Percentiles rank a stretch among this genome's conserved stretches.
Conservation (phyloP, 345 rosid species). For the Rhodamnia argentea region DNA sequence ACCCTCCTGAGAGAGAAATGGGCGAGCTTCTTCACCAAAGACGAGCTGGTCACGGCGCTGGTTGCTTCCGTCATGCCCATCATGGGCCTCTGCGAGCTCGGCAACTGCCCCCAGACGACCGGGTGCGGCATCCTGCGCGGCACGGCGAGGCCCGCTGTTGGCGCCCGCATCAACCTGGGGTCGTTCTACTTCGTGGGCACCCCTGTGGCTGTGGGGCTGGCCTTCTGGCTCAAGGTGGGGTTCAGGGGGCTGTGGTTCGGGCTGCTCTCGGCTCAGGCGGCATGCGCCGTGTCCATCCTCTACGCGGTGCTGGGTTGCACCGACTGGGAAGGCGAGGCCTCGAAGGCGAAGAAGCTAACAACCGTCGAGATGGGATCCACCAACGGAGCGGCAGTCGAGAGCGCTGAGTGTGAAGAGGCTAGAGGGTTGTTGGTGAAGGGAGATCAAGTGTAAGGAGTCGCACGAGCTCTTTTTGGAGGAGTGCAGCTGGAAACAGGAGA, state of each 20-base stretch:
- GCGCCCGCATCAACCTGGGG: conserved; percentile 73
- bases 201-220: conserved; percentile 82
- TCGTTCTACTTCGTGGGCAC: conserved; percentile 94
- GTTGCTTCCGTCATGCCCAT: conserved; percentile 87
- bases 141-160: conserved; percentile 71
- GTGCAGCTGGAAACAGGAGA: not conserved
- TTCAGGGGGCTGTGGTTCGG: conserved; percentile 94
- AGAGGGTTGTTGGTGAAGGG: not conserved
- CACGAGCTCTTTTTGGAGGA: not conserved
- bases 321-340: conserved; percentile 86
- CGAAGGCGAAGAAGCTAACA: conserved; percentile 50
- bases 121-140: conserved; percentile 95
- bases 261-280: conserved; percentile 78
- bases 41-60: conserved; percentile 42
- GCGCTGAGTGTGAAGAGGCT: not conserved
- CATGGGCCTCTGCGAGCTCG: conserved; percentile 86
- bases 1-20: conserved; percentile 52
- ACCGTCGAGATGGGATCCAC: conserved; percentile 26
- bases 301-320: conserved; percentile 52
- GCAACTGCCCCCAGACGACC: conserved; percentile 92
- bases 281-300: conserved; percentile 60
- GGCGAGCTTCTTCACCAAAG: conserved; percentile 69
- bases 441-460: not conserved
- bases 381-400: not conserved
- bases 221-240: conserved; percentile 64